These are phyloP conservation scores for Colletotrichum caudatum DNA, from an alignment of 2,329 filamentous ascomycete genomes.

Conservation along the genomic window DNA sequence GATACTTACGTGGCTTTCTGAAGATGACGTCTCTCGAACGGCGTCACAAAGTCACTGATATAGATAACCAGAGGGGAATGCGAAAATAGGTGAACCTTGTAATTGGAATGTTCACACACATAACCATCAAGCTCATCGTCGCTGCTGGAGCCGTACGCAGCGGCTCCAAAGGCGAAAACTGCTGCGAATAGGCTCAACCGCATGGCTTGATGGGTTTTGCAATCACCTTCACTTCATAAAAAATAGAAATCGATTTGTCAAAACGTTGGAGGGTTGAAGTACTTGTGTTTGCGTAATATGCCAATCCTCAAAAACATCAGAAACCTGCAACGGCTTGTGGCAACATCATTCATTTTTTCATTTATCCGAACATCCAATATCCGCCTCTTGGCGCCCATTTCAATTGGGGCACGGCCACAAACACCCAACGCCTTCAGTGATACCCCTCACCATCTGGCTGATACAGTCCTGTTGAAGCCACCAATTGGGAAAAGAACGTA, in stretches of 20 bases:
- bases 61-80: conserved; percentile 56
- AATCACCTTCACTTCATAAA: background rate
- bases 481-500: background rate
- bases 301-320: background rate
- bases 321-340: background rate
- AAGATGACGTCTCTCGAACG: conserved; percentile 52
- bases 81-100: conserved; percentile 51
- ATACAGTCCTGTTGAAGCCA: background rate
- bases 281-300: background rate
- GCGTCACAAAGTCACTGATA: conserved; percentile 52
- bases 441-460: background rate
- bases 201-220: background rate
- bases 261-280: background rate
- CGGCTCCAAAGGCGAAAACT: background rate
- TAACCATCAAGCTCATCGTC: conserved; percentile 34
- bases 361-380: background rate
- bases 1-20: conserved; percentile 49
- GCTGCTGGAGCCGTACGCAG: background rate
- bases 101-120: conserved; percentile 49
- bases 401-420: background rate
- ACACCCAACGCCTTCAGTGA: background rate
- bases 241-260: too few relatives aligned
- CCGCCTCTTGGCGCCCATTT: background rate
- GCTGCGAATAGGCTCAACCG: background rate
- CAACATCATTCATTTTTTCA: background rate